Evolutionary conservation across 768 basidiomycete genomes (phyloP).

Genomic region (Phylloporus sp.): DNA sequence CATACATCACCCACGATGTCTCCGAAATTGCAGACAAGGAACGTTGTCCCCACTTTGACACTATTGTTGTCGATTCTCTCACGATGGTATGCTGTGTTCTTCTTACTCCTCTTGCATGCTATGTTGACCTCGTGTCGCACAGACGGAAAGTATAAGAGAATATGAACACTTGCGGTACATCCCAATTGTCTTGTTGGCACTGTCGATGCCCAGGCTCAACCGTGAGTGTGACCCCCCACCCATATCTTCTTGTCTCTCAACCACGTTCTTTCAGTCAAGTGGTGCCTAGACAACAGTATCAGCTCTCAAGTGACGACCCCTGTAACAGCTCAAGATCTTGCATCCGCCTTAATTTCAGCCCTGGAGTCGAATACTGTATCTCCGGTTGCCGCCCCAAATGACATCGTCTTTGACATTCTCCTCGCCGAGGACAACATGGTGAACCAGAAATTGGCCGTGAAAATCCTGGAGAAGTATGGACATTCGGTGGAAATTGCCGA

Average conservation of each 20-base stretch:
- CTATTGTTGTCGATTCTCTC: constrained; percentile 91
- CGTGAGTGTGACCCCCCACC: constrained; percentile 41
- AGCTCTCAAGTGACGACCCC: constrained; percentile 93
- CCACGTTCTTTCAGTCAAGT: constrained; percentile 60
- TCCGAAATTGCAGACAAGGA: constrained; percentile 78
- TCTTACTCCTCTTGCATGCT: background rate
- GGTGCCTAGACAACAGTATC: constrained; percentile 95
- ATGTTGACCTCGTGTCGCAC: constrained; percentile 17
- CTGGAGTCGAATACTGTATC: constrained; percentile 93
- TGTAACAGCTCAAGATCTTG: constrained; percentile 80
- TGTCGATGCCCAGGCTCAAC: constrained; percentile 69
- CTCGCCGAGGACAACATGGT: constrained; percentile 96
- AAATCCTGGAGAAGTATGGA: constrained; percentile 93
- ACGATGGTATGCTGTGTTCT: constrained; percentile 55
- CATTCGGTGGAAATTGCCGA: constrained; percentile 96
- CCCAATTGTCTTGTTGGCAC: constrained; percentile 86
- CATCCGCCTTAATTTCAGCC: constrained; percentile 88
- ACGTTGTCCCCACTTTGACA: constrained; percentile 83
- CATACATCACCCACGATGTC: constrained; percentile 74
- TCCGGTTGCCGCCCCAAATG: constrained; percentile 79
- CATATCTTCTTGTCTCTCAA: constrained; percentile 2
- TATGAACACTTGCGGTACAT: constrained; percentile 94
- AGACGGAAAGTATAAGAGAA: constrained; percentile 90
- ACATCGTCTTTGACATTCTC: constrained; percentile 85
- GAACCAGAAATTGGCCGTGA: constrained; percentile 93